Percentiles rank a stretch among this genome's conserved stretches.
Conservation (phyloP, 2,329 filamentous ascomycete species). For the Aspergillus ustus region DNA sequence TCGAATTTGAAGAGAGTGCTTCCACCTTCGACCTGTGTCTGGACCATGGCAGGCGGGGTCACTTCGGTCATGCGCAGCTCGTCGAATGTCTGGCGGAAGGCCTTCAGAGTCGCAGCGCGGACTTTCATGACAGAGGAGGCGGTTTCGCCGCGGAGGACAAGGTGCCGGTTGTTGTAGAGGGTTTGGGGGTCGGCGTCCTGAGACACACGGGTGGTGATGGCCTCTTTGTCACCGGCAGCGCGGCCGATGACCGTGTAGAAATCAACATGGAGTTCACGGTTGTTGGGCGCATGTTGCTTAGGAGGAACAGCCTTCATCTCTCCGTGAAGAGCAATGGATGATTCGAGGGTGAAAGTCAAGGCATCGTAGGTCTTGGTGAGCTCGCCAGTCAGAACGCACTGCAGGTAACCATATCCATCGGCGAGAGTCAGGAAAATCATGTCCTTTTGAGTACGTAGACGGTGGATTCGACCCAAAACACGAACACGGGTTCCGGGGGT, state of each 20-base stretch:
- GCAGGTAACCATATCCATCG: slow-evolving; percentile 83
- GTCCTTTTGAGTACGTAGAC: slow-evolving; percentile 79
- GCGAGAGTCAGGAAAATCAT: slow-evolving; percentile 84
- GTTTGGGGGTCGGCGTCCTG: slow-evolving; percentile 71
- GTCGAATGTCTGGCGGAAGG: slow-evolving; percentile 79
- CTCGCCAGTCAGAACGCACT: slow-evolving; percentile 80
- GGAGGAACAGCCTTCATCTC: slow-evolving; percentile 81
- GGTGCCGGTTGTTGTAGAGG: slow-evolving; percentile 80
- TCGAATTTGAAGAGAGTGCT: slow-evolving; percentile 87
- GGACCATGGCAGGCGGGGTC: slow-evolving; percentile 85
- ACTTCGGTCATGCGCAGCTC: slow-evolving; percentile 81
- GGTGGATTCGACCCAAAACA: slow-evolving; percentile 82
- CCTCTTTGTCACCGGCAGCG: slow-evolving; percentile 84
- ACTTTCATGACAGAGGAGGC: slow-evolving; percentile 87
- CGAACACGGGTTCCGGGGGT: slow-evolving; percentile 73
- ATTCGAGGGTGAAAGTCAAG: slow-evolving; percentile 81
- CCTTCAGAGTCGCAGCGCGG: slow-evolving; percentile 76
- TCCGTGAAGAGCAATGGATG: slow-evolving; percentile 81
- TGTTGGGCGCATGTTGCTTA: slow-evolving; percentile 76
- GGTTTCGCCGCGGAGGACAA: slow-evolving; percentile 82
- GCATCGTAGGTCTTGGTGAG: slow-evolving; percentile 92
- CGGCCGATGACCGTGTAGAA: slow-evolving; percentile 80
- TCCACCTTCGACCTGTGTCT: slow-evolving; percentile 93
- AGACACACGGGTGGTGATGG: slow-evolving; percentile 82
- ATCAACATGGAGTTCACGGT: slow-evolving; percentile 88